These are phyloP conservation scores for Fragilaria crotonensis DNA, from an alignment of 108 stramenopile species.

Conservation along the genomic window DNA sequence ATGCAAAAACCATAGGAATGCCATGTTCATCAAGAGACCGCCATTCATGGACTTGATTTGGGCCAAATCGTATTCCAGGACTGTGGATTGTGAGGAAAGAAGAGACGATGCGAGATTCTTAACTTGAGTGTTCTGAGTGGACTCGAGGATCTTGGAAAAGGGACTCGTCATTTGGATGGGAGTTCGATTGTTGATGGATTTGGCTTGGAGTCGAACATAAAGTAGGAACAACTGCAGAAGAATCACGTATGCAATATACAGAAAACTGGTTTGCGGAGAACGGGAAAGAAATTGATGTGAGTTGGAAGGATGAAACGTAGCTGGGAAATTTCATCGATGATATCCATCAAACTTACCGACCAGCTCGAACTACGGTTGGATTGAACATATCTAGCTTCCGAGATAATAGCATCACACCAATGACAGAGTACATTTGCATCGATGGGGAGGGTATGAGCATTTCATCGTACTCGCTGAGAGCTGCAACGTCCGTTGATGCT, in stretches of 20 bases:
- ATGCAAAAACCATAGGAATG: conserved; percentile 75
- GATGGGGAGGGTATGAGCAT: background rate
- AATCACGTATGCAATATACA: conserved; percentile 48
- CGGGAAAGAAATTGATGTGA: background rate
- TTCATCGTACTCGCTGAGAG: background rate
- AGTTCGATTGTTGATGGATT: conserved; percentile 51
- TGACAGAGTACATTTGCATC: conserved; percentile 24
- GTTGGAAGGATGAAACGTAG: too few species aligned
- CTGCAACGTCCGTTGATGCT: background rate
- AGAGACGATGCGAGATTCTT: conserved; percentile 66
- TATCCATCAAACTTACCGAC: conserved; percentile 43
- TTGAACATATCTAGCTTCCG: conserved; percentile 45
- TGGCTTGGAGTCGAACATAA: conserved; percentile 57
- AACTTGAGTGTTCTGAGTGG: conserved; percentile 35
- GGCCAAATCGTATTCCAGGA: conserved; percentile 70
- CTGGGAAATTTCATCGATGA: too few species aligned
- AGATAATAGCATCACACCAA: conserved; percentile 55
- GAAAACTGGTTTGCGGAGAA: conserved; percentile 22
- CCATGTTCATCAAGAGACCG: conserved; percentile 59
- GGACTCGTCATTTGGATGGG: conserved; percentile 47
- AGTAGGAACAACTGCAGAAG: conserved; percentile 55
- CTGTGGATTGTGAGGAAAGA: conserved; percentile 51
- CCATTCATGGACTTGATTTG: conserved; percentile 59
- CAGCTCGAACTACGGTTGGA: conserved; percentile 33
- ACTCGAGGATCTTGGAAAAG: conserved; percentile 18